Conservation (phyloP, 192 early-diverging fungal species). For the Gigaspora rosea region DNA sequence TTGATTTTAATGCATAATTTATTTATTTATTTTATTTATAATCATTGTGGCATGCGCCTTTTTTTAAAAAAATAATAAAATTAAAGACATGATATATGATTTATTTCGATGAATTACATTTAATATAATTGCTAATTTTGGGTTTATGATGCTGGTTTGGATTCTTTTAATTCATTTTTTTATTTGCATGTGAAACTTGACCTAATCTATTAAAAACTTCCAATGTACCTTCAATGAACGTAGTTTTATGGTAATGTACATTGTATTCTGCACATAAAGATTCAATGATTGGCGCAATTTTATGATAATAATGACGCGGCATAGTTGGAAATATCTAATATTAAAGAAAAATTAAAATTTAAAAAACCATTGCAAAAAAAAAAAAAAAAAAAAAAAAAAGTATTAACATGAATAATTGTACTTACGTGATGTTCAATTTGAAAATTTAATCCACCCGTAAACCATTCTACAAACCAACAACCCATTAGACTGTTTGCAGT, state of each 20-base stretch:
- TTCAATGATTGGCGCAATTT: slow-evolving; percentile 65
- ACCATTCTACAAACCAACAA: slow-evolving; percentile 61
- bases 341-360: neutral
- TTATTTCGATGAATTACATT: too few species aligned
- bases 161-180: neutral
- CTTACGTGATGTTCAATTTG: slow-evolving; percentile 85
- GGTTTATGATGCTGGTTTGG: too few species aligned
- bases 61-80: too few species aligned
- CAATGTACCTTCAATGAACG: slow-evolving; percentile 56
- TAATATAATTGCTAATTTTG: too few species aligned
- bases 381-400: neutral
- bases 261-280: slow-evolving; percentile 66
- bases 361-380: neutral
- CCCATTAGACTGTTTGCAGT: slow-evolving; percentile 42
- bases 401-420: neutral
- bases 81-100: too few species aligned
- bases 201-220: slow-evolving; percentile 63
- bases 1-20: too few species aligned
- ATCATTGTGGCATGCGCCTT: too few species aligned
- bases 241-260: slow-evolving; percentile 65
- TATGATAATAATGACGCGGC: slow-evolving; percentile 71
- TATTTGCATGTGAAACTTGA: slow-evolving; percentile 39
- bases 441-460: slow-evolving; percentile 80
- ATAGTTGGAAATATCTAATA: slow-evolving; percentile 71
- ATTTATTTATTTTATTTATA: too few species aligned